These are phyloP conservation scores for Venturiaceae sp. DNA, from an alignment of 2,329 filamentous ascomycete genomes.

Conservation along the genomic window DNA sequence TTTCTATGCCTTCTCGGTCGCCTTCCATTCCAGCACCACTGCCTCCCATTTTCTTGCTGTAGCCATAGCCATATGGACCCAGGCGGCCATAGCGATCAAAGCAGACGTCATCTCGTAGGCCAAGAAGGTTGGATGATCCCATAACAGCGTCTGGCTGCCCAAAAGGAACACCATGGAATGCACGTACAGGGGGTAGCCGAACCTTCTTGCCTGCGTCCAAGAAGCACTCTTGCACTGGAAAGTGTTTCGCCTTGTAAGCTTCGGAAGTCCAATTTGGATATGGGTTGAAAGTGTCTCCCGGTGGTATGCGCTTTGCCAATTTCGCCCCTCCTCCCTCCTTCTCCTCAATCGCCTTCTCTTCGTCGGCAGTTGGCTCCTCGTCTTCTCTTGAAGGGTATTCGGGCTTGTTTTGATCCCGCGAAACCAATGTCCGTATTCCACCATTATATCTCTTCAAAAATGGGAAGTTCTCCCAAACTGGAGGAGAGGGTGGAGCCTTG, in stretches of 20 bases:
- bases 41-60: slow-evolving; percentile 68
- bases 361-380: slow-evolving; percentile 39
- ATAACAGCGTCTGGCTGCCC: slow-evolving; percentile 79
- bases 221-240: slow-evolving; percentile 62
- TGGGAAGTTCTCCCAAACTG: slow-evolving; percentile 76
- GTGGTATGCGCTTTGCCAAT: slow-evolving; percentile 16
- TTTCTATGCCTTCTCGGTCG: slow-evolving; percentile 69
- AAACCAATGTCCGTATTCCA: slow-evolving; percentile 64
- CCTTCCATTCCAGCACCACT: slow-evolving; percentile 78
- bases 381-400: slow-evolving; percentile 68
- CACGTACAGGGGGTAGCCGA: slow-evolving; percentile 59
- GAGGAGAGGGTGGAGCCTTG: slow-evolving; percentile 53
- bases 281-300: slow-evolving; percentile 47
- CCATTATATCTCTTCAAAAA: slow-evolving; percentile 87
- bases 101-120: slow-evolving; percentile 75
- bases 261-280: slow-evolving; percentile 33
- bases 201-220: slow-evolving; percentile 58
- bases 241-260: slow-evolving; percentile 45
- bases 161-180: slow-evolving; percentile 66
- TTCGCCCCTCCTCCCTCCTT: slow-evolving; percentile 25
- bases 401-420: slow-evolving; percentile 56
- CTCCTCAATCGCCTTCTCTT: slow-evolving; percentile 24
- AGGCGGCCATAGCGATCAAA: slow-evolving; percentile 86
- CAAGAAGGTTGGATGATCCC: slow-evolving; percentile 77
- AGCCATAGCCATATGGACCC: slow-evolving; percentile 84